Conservation (phyloP, 805 yeast species). For the Saturnispora hagleri region DNA sequence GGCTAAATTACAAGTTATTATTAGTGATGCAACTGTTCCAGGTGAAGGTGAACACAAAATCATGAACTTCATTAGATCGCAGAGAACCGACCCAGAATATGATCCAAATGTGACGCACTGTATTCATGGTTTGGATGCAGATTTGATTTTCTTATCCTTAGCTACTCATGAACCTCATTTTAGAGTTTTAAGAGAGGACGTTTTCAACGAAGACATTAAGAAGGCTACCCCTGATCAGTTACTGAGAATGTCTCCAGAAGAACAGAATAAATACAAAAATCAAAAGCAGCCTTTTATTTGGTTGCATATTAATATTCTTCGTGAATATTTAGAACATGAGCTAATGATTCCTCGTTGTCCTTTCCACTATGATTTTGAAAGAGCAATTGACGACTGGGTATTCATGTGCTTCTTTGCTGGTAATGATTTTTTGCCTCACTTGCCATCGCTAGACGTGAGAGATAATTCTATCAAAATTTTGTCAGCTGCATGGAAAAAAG, state of each 20-base stretch:
- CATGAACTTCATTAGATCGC: conserved; percentile 90
- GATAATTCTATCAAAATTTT: conserved; percentile 85
- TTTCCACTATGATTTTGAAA: conserved; percentile 76
- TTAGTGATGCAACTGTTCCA: conserved; percentile 94
- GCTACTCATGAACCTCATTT: conserved; percentile 99
- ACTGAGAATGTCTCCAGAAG: conserved; percentile 49
- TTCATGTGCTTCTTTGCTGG: conserved; percentile 98
- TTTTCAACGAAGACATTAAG: conserved; percentile 65
- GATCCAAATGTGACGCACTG: conserved; percentile 93
- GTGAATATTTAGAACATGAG: conserved; percentile 85
- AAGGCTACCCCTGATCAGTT: conserved; percentile 38
- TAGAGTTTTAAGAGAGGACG: conserved; percentile 89
- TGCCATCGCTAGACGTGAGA: conserved; percentile 90
- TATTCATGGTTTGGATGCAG: conserved; percentile 97
- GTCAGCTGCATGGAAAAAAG: conserved; percentile 73
- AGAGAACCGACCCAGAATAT: conserved; percentile 76
- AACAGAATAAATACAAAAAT: conserved; percentile 35
- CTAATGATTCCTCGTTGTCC: conserved; percentile 59
- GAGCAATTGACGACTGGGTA: conserved; percentile 98
- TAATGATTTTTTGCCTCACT: conserved; percentile 94
- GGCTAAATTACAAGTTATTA: conserved; percentile 79
- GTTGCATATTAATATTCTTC: conserved; percentile 78
- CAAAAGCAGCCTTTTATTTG: conserved; percentile 81
- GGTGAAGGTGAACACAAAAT: conserved; percentile 99
- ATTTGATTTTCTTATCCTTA: conserved; percentile 86